Percentiles rank a stretch among this genome's conserved stretches.
These are phyloP conservation scores for Ceratobasidium sp. DNA, from an alignment of 1,284 basidiomycete genomes.

Conservation along the genomic window DNA sequence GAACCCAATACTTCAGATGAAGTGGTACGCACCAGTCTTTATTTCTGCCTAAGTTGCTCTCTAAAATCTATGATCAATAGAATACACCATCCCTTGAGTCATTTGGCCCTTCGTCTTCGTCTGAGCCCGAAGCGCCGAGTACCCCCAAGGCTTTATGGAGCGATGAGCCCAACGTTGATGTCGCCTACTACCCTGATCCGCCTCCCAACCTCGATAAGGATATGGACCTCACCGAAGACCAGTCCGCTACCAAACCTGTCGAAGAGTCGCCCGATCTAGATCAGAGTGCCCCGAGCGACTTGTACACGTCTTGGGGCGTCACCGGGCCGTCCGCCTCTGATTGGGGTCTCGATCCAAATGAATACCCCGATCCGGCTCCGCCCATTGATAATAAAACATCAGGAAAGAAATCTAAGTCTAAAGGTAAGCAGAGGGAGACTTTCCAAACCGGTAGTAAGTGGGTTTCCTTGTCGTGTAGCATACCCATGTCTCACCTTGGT, in stretches of 20 bases:
- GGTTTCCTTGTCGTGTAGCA: too few species aligned
- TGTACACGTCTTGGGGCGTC: conserved; percentile 21
- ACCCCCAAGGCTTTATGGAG: conserved; percentile 12
- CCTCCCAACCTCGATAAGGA: background rate
- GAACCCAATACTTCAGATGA: background rate
- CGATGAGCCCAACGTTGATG: conserved; percentile 9
- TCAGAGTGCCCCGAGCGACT: conserved; percentile 5
- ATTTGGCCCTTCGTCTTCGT: background rate
- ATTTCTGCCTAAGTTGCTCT: background rate
- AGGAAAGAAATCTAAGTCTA: background rate
- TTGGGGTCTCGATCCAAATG: background rate
- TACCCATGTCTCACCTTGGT: too few species aligned
- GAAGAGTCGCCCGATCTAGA: conserved; percentile 1
- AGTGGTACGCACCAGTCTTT: background rate
- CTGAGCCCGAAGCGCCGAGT: conserved; percentile 3
- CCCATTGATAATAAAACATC: background rate
- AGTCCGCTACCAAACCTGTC: background rate
- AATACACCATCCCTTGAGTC: conserved; percentile 16
- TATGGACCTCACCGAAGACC: too few species aligned
- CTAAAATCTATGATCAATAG: too few species aligned
- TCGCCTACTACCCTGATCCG: background rate
- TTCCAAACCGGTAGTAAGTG: background rate
- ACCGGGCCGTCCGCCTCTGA: background rate
- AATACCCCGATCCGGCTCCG: background rate
- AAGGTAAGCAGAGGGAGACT: background rate